Conservation (phyloP, 2,329 filamentous ascomycete genomes). For the Sordariomycetes sp. region DNA sequence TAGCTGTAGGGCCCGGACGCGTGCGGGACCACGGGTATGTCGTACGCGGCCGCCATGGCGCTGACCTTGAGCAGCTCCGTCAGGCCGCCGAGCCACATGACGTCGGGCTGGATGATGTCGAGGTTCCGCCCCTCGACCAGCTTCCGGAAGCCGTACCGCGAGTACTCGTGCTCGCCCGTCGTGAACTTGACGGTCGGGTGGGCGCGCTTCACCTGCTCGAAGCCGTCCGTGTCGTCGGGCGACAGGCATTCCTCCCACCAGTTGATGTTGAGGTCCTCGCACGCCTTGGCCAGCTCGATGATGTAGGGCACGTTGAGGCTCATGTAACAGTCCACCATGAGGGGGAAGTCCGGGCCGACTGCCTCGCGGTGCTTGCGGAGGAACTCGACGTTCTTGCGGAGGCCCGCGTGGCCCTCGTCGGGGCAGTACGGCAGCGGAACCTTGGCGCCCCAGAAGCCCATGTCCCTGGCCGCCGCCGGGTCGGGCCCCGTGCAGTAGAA, state of each 20-base stretch:
- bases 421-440: constrained; percentile 83
- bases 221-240: constrained; percentile 86
- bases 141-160: constrained; percentile 87
- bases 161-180: constrained; percentile 92
- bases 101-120: constrained; percentile 89
- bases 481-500: constrained; percentile 95
- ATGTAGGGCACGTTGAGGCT: constrained; percentile 86
- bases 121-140: constrained; percentile 83
- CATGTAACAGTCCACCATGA: constrained; percentile 98
- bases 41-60: constrained; percentile 82
- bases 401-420: constrained; percentile 68
- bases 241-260: constrained; percentile 96
- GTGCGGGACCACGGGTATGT: constrained; percentile 90
- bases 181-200: constrained; percentile 89
- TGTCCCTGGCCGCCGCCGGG: constrained; percentile 63
- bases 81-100: constrained; percentile 94
- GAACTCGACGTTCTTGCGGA: constrained; percentile 84
- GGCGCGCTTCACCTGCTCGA: constrained; percentile 77
- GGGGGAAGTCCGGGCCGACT: constrained; percentile 79
- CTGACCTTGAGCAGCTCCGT: constrained; percentile 85
- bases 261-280: constrained; percentile 75
- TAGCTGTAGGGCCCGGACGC: constrained; percentile 91
- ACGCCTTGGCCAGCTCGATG: constrained; percentile 77
- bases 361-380: constrained; percentile 71
- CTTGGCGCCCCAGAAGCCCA: constrained; percentile 87